Base-by-base conservation (phyloP, 2,329 filamentous ascomycete genomes). In the Pyrenochaeta sp. region DNA sequence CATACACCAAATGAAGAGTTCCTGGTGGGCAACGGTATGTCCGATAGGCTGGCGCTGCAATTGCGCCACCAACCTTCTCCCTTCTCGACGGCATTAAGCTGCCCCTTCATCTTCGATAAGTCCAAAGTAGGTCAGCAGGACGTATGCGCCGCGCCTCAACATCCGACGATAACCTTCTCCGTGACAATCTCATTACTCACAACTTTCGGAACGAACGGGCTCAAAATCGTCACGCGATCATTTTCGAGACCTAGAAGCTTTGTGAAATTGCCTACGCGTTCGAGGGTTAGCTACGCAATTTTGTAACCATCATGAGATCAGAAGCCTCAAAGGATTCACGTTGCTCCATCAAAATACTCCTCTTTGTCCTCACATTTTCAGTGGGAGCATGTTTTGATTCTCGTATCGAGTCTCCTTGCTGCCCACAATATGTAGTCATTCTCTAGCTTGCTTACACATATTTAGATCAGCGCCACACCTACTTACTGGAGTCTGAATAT, bases 1-100 rank as follows among this genome's bases (percentile, higher is more conserved):
- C 60, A 56, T 60, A 54, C 54, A 51, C 57, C 58, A 56, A 45
- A 54, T 41, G 40, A 46, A 18, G n/a, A 31, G 10, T 14, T 42
- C 30, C 5, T 17, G 15, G 39, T 52, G 18, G 20, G 21, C 18
- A 47, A 29, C 30, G 29, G 41, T 44, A 44, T 44, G 29, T 44
- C 41, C 30, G 41, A 44, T 33, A 23, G 41, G 30, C 30, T 20
- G 18, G n/a, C 30, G 7, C 20, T 2, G 41, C 30, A 35, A 15
- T n/a, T n/a, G 35, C 43, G 43, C 43, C 40, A 42, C 40, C 27
- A 42, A 30, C 12, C 5, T 27, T 4, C 21, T 42, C 15, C 23
- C 40, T 31, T 30, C 17, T 42, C 40, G 15, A 42, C 10, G 17
- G 15, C 21, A 18, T 4, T 4, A 17, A 10, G 40, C 14, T n/a